Evolutionary conservation across 1,139 yeast species (phyloP).

Genomic region (Candida dubliniensis): DNA sequence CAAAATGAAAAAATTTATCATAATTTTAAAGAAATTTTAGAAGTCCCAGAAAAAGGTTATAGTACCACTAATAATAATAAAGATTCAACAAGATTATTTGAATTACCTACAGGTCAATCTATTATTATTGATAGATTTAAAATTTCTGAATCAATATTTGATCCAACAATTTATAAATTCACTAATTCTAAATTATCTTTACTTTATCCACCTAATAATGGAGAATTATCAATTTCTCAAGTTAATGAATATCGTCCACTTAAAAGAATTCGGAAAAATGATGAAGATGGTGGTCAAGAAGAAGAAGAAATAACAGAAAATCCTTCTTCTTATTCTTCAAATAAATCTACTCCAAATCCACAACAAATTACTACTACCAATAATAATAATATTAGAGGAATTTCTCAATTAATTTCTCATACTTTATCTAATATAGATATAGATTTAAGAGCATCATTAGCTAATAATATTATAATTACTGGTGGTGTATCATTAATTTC

Average conservation of each 20-base stretch:
- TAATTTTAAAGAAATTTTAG: conserved; percentile 68
- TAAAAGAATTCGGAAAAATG: conserved; percentile 56
- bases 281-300: conserved; percentile 15
- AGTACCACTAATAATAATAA: background rate
- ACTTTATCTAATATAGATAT: conserved; percentile 76
- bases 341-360: conserved; percentile 42
- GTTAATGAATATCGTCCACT: conserved; percentile 70
- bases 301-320: too few relatives aligned
- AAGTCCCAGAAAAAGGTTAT: conserved; percentile 46
- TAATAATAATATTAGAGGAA: conserved; percentile 47
- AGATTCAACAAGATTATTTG: conserved; percentile 53
- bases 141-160: conserved; percentile 74
- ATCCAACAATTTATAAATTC: conserved; percentile 51
- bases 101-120: conserved; percentile 70
- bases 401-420: conserved; percentile 69
- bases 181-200: conserved; percentile 26
- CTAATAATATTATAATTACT: conserved; percentile 87
- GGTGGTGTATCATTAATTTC: conserved; percentile 91
- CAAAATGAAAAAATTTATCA: conserved; percentile 41
- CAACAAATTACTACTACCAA: too few relatives aligned
- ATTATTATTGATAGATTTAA: conserved; percentile 57
- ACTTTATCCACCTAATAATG: conserved; percentile 38
- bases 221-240: conserved; percentile 36
- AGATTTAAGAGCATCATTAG: conserved; percentile 85
- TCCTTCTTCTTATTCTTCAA: too few relatives aligned